Evolutionary conservation across 2,329 filamentous ascomycete genomes (phyloP).

Genomic region (Monosporascus sp.): DNA sequence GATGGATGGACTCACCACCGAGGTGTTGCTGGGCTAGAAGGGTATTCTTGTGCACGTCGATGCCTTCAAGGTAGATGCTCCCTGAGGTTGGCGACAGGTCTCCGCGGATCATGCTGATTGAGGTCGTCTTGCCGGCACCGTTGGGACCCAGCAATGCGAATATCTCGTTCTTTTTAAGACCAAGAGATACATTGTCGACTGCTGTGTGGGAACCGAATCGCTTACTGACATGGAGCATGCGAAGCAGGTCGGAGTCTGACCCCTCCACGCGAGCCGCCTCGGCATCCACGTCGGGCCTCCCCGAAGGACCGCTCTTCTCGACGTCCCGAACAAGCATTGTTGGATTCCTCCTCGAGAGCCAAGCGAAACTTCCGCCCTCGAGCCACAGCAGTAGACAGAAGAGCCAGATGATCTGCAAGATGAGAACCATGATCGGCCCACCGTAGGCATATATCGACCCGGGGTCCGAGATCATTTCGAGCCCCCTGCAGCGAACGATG

Average conservation of each 20-base stretch:
- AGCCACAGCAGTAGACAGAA: slow-evolving; percentile 61
- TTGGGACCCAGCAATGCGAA: slow-evolving; percentile 74
- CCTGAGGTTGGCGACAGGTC: slow-evolving; percentile 62
- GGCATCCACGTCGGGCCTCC: slow-evolving; percentile 23
- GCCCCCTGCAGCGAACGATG: slow-evolving; percentile 51
- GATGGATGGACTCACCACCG: slow-evolving; percentile 34
- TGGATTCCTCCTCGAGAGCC: slow-evolving; percentile 8
- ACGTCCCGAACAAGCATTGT: slow-evolving; percentile 9
- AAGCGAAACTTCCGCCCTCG: slow-evolving; percentile 56
- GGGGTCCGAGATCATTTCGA: slow-evolving; percentile 36
- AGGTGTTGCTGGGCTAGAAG: slow-evolving; percentile 59
- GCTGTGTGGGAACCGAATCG: slow-evolving; percentile 59
- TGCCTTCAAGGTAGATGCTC: slow-evolving; percentile 64
- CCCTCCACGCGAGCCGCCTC: slow-evolving; percentile 24
- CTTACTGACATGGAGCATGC: slow-evolving; percentile 65
- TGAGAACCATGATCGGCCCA: slow-evolving; percentile 63
- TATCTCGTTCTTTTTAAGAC: slow-evolving; percentile 62
- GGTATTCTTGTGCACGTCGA: slow-evolving; percentile 59
- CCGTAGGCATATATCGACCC: slow-evolving; percentile 62
- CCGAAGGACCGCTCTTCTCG: slow-evolving; percentile 16
- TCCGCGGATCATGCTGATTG: slow-evolving; percentile 67
- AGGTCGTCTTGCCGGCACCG: slow-evolving; percentile 71
- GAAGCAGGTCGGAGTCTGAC: slow-evolving; percentile 40
- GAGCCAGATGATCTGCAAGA: slow-evolving; percentile 55
- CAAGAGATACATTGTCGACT: slow-evolving; percentile 68